These are phyloP conservation scores for Lichina pygmaea DNA, from an alignment of 495 filamentous ascomycete species.

Conservation along the genomic window DNA sequence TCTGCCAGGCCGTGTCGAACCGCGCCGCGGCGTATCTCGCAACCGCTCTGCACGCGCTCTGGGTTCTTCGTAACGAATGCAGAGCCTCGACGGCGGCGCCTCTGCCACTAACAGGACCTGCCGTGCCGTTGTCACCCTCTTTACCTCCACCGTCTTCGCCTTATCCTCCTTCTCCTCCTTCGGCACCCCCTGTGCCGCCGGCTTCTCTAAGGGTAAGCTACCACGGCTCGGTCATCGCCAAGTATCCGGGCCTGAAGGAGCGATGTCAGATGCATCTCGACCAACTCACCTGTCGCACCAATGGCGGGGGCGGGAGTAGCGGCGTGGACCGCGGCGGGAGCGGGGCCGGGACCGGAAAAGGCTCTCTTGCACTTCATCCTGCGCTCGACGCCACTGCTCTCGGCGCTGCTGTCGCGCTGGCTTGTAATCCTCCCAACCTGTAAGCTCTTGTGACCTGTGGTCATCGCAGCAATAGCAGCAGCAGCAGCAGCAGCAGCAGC, in stretches of 20 bases:
- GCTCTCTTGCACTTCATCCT: too few species aligned
- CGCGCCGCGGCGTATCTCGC: conserved; percentile 37
- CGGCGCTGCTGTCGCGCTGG: background rate
- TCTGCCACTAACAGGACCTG: too few species aligned
- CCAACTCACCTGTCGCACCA: conserved; percentile 10
- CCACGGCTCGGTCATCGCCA: conserved; percentile 36
- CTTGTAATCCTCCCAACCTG: background rate
- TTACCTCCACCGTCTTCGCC: too few species aligned
- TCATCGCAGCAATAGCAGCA: too few species aligned
- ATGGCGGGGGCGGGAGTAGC: background rate
- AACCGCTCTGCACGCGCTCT: conserved; percentile 36
- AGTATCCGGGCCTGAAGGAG: conserved; percentile 28
- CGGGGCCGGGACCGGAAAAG: too few species aligned
- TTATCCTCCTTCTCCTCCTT: too few species aligned
- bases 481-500: too few species aligned
- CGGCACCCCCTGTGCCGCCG: too few species aligned
- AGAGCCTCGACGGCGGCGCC: background rate
- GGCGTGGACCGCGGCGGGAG: too few species aligned
- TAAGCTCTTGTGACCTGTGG: too few species aligned
- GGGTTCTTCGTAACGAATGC: conserved; percentile 18
- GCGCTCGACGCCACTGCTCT: too few species aligned
- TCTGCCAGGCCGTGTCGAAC: conserved; percentile 25
- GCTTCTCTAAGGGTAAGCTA: background rate
- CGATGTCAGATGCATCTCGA: conserved; percentile 24
- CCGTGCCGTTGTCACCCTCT: too few species aligned